Evolutionary conservation across 78 protist genomes (phyloP).

Genomic region (Dictyostelium intermedium): DNA sequence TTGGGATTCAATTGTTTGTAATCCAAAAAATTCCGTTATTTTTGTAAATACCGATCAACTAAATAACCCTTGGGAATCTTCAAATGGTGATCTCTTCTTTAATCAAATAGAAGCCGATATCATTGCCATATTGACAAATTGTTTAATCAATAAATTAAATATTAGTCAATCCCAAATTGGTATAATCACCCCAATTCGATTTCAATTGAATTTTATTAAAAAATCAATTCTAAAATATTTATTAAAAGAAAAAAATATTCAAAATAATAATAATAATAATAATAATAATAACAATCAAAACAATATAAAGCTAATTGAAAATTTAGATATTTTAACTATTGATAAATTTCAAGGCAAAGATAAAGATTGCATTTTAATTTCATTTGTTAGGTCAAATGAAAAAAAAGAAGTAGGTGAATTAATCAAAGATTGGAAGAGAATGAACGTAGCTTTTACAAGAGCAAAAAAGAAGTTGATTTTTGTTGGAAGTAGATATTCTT

Average conservation of each 20-base stretch:
- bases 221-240: background rate
- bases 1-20: background rate
- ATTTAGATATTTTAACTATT: slow-evolving; percentile 82
- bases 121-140: background rate
- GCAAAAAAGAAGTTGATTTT: slow-evolving; percentile 89
- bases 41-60: slow-evolving; percentile 35
- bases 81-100: slow-evolving; percentile 40
- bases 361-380: slow-evolving; percentile 89
- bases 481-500: slow-evolving; percentile 77
- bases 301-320: background rate
- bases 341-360: slow-evolving; percentile 94
- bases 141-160: background rate
- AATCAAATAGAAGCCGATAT: background rate
- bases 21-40: background rate
- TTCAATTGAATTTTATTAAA: slow-evolving; percentile 76
- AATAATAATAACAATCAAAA: background rate
- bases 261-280: background rate
- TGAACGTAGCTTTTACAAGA: slow-evolving; percentile 95
- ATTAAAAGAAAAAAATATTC: background rate
- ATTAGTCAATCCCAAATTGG: slow-evolving; percentile 68
- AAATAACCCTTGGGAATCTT: background rate
- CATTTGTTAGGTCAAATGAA: slow-evolving; percentile 70
- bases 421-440: slow-evolving; percentile 89
- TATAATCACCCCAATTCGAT: slow-evolving; percentile 89
- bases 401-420: slow-evolving; percentile 83